These are phyloP conservation scores for Boletus speciosus DNA, from an alignment of 768 basidiomycete genomes.

Conservation along the genomic window DNA sequence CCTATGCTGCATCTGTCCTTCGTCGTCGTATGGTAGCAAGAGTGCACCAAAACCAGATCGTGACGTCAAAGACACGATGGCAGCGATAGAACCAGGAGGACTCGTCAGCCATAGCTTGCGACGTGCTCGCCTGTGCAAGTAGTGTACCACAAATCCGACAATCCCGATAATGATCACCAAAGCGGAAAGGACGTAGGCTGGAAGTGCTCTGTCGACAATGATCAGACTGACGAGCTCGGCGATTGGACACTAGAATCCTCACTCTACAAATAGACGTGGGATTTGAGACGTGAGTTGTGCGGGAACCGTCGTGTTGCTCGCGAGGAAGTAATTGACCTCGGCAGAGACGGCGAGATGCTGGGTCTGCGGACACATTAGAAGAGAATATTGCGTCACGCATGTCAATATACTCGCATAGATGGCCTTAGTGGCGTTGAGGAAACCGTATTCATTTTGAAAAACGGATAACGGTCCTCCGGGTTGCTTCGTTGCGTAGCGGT, in stretches of 20 bases:
- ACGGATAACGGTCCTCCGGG: conserved; percentile 40
- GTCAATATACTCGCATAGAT: conserved; percentile 31
- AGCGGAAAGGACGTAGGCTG: conserved; percentile 48
- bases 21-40: conserved; percentile 56
- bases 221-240: conserved; percentile 1
- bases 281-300: conserved; percentile 40
- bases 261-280: conserved; percentile 60
- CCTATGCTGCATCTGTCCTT: conserved; percentile 42
- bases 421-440: conserved; percentile 46
- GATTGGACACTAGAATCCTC: conserved; percentile 17
- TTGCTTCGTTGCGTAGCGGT: conserved; percentile 44
- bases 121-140: conserved; percentile 45
- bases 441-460: conserved; percentile 49
- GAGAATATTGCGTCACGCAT: not conserved
- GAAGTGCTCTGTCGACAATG: conserved; percentile 41
- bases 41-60: conserved; percentile 62
- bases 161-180: conserved; percentile 48
- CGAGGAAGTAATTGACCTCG: conserved; percentile 56
- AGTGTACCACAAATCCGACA: conserved; percentile 45
- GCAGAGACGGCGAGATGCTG: conserved; percentile 57
- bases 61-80: conserved; percentile 52
- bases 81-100: conserved; percentile 59
- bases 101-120: conserved; percentile 48
- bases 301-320: conserved; percentile 34
- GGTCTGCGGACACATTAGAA: conserved; percentile 36